Base-by-base conservation (phyloP, 805 yeast genomes). In the Candida golubevii region DNA sequence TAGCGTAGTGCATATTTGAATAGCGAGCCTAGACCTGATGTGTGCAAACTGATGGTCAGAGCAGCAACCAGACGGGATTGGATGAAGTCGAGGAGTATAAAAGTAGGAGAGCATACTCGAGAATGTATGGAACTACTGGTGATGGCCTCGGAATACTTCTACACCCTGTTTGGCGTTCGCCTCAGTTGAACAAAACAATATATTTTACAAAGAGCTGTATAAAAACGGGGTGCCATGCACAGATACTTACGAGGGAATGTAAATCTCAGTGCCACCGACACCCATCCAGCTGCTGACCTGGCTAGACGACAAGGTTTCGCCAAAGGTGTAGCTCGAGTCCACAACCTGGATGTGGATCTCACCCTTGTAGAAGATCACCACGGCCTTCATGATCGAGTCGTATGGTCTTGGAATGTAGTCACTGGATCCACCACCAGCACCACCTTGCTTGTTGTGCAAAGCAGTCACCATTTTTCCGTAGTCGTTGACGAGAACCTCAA, bases 361-460 rank as follows among this genome's bases (percentile, higher is more conserved):
- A 36, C 66, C 69, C 52, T 77, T 71, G 41, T 57, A 56, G 70
- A 93, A 91, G 60, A 93, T 71, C 48, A 79, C 97, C 54, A 96
- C 98, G 60, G 93, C 97, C 75, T 87, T 88, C 74, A 88, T 71
- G 36, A 95, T 72, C 15, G 80, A 75, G 49, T 71, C 60, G 36
- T 85, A 77, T 58, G 99, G 99, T 79, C 99, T 88, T 18, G 65
- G 58, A 66, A 93, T 87, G 78, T 84, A 91, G 72, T 91, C 93
- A 52, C 81, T 74, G 49, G 96, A 72, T 60, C 96, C 95, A 63
- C 91, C 95, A 58, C 96, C 97, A 31, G 9, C 8, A 65, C 88
- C 88, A 41, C 43, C 66, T 72, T 86, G 95, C 56, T 85, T 87
- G 62, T 78, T 80, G 72, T 91, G 98, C 59, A 91, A 70, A 63